Evolutionary conservation across 139 green algal genomes (phyloP), one percentile per base, ranked within the genome.

Genomic region (Pleodorina starrii): DNA sequence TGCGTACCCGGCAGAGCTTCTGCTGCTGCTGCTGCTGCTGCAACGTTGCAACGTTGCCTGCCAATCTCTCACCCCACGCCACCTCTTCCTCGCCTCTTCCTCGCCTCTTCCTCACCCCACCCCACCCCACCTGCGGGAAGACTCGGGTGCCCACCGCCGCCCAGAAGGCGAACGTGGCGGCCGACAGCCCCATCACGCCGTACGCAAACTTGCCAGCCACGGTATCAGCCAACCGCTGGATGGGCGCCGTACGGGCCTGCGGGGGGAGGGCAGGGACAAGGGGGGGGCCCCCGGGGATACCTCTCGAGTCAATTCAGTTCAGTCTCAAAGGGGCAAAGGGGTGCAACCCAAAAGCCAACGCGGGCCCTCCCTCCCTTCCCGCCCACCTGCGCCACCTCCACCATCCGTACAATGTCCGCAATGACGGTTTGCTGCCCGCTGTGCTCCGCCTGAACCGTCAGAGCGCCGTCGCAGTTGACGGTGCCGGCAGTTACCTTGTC

Each of bases 81-180:
- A 21, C 63, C 63, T 73, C 29, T 42, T 36, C 27, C 63, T 73
- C 63, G 21, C 63, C 63, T 7, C 63, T 11, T 6, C 29, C 27
- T 40, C 25, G 11, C 60, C 60, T n/a, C 60, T 72, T 7, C 7
- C 19, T n/a, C 60, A 14, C 60, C 23, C 23, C 60, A 38, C 60
- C 19, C 17, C 77, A 68, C 16, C 77, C 5, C 29, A 94, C 95
- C 90, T 96, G 92, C 3, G 96, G 96, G 80, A 98, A 97, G 17
- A 97, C 32, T 25, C 82, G 74, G 2, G 93, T 92, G 66, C 95
- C 97, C 10, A 91, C 72, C 0, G 90, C 87, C 0, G 92, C 72
- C 97, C 97, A 99, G 85, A 99, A 99, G 1, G 66, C 71, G 51
- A 98, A 96, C 21, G 97, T 98, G 38, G 94, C 95, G 0, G 94